Evolutionary conservation across 1,139 yeast species (phyloP).

Genomic region (Hemisphaericaspora subhashii): DNA sequence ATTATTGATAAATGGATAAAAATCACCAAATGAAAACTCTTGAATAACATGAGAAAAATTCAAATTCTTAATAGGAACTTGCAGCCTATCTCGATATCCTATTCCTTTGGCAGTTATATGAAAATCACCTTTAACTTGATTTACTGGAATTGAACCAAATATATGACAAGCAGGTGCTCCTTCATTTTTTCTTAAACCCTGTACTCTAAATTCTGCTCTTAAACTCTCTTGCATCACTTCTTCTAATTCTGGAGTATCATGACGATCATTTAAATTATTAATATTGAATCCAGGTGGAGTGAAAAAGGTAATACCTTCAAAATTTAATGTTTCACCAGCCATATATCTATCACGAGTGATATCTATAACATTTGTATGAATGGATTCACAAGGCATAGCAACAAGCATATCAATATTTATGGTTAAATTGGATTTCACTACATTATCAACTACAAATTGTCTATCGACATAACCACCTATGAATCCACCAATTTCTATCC

Average conservation of each 20-base stretch:
- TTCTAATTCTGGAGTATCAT: slow-evolving; percentile 66
- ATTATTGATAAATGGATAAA: slow-evolving; percentile 81
- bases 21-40: slow-evolving; percentile 89
- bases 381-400: slow-evolving; percentile 77
- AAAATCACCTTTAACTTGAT: slow-evolving; percentile 81
- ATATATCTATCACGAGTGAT: slow-evolving; percentile 72
- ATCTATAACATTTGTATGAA: slow-evolving; percentile 79
- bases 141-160: slow-evolving; percentile 83
- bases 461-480: slow-evolving; percentile 82
- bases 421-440: slow-evolving; percentile 58
- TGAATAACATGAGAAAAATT: slow-evolving; percentile 84
- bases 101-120: slow-evolving; percentile 78
- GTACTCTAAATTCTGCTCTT: slow-evolving; percentile 57
- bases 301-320: slow-evolving; percentile 59
- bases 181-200: slow-evolving; percentile 40
- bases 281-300: slow-evolving; percentile 48
- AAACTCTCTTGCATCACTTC: slow-evolving; percentile 64
- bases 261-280: slow-evolving; percentile 46
- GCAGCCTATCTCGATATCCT: slow-evolving; percentile 53
- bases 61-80: slow-evolving; percentile 48
- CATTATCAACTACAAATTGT: slow-evolving; percentile 71
- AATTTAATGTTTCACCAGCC: slow-evolving; percentile 72
- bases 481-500: slow-evolving; percentile 87
- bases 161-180: slow-evolving; percentile 84
- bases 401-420: slow-evolving; percentile 80